Evolutionary conservation across 192 early-diverging fungal genomes (phyloP).

Genomic region (Coemansia sp.): DNA sequence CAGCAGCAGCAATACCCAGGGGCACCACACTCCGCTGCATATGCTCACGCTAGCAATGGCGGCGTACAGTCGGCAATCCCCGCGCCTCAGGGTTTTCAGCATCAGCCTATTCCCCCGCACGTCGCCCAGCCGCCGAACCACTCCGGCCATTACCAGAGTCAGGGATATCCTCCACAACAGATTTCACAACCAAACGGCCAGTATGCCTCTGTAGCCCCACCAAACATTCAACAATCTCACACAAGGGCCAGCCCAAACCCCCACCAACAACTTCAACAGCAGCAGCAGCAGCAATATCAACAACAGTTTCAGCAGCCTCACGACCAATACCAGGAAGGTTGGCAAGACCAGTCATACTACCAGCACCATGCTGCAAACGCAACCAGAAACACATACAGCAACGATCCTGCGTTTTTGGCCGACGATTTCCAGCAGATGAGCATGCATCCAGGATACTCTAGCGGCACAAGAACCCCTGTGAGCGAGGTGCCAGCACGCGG

Average conservation of each 20-base stretch:
- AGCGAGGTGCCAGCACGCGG: constrained; percentile 1
- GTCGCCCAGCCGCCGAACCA: constrained; percentile 1
- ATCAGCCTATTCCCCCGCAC: constrained; percentile 9
- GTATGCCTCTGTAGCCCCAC: constrained; percentile 6
- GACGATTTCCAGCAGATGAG: constrained; percentile 34
- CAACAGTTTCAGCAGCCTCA: constrained; percentile 19
- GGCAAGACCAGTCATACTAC: constrained; percentile 18
- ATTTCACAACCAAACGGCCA: constrained; percentile 14
- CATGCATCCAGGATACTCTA: constrained; percentile 12
- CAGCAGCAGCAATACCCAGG: neutral
- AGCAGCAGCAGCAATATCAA: constrained; percentile 7
- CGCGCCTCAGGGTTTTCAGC: constrained; percentile 24
- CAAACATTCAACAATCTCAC: neutral
- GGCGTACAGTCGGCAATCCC: constrained; percentile 32
- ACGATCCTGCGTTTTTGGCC: constrained; percentile 14
- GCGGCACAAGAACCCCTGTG: constrained; percentile 7
- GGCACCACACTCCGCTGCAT: neutral
- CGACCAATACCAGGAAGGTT: constrained; percentile 14
- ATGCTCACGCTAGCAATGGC: neutral
- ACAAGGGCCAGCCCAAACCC: neutral
- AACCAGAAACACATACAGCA: neutral
- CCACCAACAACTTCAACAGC: constrained; percentile 4
- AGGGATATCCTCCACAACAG: constrained; percentile 17
- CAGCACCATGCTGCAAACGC: constrained; percentile 21
- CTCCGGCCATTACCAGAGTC: constrained; percentile 10